Percentiles rank a stretch among this genome's conserved stretches.
phyloP scores from a whole-genome alignment of 352 stramenopile genomes.

The Blastocystis sp. region DNA sequence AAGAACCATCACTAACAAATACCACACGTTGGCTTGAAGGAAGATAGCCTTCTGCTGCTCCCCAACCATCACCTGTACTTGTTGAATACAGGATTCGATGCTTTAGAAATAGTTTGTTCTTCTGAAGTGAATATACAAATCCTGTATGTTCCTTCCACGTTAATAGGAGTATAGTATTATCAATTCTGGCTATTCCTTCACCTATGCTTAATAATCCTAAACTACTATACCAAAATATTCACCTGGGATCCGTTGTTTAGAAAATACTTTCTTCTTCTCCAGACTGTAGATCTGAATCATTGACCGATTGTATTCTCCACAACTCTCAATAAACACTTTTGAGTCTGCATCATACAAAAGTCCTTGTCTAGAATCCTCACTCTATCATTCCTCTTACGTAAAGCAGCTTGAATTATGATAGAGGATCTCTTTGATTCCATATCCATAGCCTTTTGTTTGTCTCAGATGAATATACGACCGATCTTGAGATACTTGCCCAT shows the following conservation, averaged over 20 bases:
- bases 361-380: background rate
- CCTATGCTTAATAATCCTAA: background rate
- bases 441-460: slow-evolving; percentile 11
- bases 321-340: slow-evolving; percentile 18
- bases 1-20: slow-evolving; percentile 10
- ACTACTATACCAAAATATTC: background rate
- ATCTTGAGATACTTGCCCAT: background rate
- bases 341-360: background rate
- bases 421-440: background rate
- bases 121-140: background rate
- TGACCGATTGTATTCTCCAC: slow-evolving; percentile 5
- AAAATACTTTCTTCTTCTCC: slow-evolving; percentile 42
- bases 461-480: background rate
- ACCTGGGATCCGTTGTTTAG: background rate
- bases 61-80: slow-evolving; percentile 23
- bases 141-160: slow-evolving; percentile 8
- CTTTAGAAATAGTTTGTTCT: background rate
- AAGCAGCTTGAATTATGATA: slow-evolving; percentile 48
- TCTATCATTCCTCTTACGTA: background rate
- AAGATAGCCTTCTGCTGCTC: background rate
- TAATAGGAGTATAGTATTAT: background rate
- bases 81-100: background rate
- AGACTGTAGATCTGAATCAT: slow-evolving; percentile 22
- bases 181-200: slow-evolving; percentile 1
- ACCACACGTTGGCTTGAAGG: background rate